Evolutionary conservation across 2,329 filamentous ascomycete genomes (phyloP).

Genomic region (Aureobasidium lini): DNA sequence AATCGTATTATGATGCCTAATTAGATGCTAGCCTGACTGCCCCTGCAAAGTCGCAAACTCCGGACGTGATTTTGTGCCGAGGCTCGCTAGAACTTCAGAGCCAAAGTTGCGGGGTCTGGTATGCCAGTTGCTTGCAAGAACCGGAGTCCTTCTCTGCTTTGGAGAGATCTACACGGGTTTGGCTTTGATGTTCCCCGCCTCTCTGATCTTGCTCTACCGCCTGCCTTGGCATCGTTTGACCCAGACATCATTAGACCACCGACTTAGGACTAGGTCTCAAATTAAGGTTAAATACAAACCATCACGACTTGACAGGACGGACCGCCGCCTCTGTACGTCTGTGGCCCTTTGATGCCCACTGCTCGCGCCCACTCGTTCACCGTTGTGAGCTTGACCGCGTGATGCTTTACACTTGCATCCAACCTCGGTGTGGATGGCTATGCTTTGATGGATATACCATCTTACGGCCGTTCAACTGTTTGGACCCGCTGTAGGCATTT

Average conservation of each 20-base stretch:
- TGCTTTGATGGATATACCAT: not conserved
- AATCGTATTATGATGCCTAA: too few species aligned
- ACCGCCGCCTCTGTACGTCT: not conserved
- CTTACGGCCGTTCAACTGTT: constrained; percentile 2
- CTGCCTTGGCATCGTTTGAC: not conserved
- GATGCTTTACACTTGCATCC: not conserved
- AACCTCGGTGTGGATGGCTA: not conserved
- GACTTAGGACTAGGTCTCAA: not conserved
- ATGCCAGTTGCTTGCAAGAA: not conserved
- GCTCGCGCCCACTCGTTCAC: not conserved
- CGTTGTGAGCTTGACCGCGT: not conserved
- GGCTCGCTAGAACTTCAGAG: not conserved
- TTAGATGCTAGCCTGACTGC: too few species aligned
- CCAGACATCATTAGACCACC: not conserved
- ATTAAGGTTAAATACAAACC: not conserved
- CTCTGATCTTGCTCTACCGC: not conserved
- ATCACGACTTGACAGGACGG: constrained; percentile 5
- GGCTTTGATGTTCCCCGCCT: not conserved
- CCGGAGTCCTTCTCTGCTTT: not conserved
- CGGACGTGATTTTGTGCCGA: not conserved
- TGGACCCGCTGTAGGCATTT: not conserved
- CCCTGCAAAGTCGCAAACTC: not conserved
- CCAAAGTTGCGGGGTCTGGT: not conserved
- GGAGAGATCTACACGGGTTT: not conserved
- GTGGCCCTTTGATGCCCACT: not conserved